Conservation (phyloP, 108 stramenopile species). For the Skeletonema tropicum region DNA sequence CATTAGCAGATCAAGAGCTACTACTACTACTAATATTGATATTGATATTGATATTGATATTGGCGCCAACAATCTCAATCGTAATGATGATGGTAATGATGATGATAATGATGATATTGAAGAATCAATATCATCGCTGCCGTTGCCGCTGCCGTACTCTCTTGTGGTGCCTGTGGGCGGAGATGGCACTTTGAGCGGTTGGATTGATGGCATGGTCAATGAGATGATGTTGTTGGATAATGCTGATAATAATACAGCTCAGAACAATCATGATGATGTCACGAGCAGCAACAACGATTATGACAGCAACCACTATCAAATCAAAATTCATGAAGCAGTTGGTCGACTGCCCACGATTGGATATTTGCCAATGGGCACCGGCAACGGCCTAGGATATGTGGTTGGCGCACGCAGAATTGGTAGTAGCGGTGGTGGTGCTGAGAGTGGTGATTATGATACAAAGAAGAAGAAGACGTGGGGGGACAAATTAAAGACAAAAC, state of each 20-base stretch:
- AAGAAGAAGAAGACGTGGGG: constrained; percentile 7
- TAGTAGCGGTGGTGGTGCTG: background rate
- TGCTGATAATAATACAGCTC: too few relatives aligned
- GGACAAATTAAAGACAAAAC: constrained; percentile 3
- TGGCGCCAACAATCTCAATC: too few relatives aligned
- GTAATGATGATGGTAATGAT: too few relatives aligned
- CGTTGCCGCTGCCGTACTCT: constrained; percentile 24
- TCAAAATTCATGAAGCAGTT: constrained; percentile 36
- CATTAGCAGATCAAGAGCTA: too few relatives aligned
- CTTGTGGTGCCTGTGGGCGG: constrained; percentile 72
- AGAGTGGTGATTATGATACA: background rate
- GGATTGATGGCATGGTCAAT: constrained; percentile 56
- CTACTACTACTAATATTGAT: too few relatives aligned
- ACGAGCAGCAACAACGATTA: too few relatives aligned
- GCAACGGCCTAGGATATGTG: constrained; percentile 72
- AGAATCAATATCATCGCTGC: too few relatives aligned
- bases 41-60: too few relatives aligned
- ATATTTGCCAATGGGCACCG: constrained; percentile 74
- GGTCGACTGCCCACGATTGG: constrained; percentile 54
- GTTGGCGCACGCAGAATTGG: constrained; percentile 26
- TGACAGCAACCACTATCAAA: background rate
- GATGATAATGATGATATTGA: background rate
- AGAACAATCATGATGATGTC: too few relatives aligned
- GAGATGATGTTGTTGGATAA: constrained; percentile 21
- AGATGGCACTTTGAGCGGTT: constrained; percentile 70